Base-by-base conservation (phyloP, 202 grass and related monocot species). In the Bolboschoenoplectus hybrid region DNA sequence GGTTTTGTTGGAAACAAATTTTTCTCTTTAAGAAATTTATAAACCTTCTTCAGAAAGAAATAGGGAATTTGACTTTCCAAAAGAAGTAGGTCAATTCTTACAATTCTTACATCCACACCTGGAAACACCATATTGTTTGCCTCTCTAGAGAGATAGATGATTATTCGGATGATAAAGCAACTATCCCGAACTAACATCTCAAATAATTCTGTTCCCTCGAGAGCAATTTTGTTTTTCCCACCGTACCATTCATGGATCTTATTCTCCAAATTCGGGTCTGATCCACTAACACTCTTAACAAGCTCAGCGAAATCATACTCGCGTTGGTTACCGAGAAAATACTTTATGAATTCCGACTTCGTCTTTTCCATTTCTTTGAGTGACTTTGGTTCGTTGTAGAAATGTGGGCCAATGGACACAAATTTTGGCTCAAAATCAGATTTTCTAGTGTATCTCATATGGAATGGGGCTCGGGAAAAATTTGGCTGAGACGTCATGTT, bases 51-150 rank as follows among this genome's bases (percentile, higher is more conserved):
- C 1, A 93, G 17, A 61, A 91, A 79, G 67, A 91, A 91, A 36
- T 89, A 93, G 2, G 91, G 89, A 45, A 93, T 71, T 80, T 93
- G 91, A 77, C 87, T 93, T 83, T 93, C 89, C 3, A 93, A 52
- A 39, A 93, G 87, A 47, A 93, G 52, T 10, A 93, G 62, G 70
- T 93, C 87, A 83, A 71, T 87, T 87, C 82, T 85, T 4, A 89
- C 77, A 70, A 71, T 93, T 74, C 91, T 89, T 58, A 87, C 67
- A 13, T 82, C 85, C 84, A 89, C 76, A 2, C 84, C 57, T 5
- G 82, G 32, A 82, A 84, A 81, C 44, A 88, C 11, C 40, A 91
- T 75, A 52, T 74, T 85, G 63, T 93, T 74, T 4, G 9, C 84
- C 9, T 38, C 0, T 4, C 90, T 89, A 62, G 89, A 86, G 65